phyloP scores from a whole-genome alignment of 495 filamentous ascomycete species.

The Aspergillus sparsus region DNA sequence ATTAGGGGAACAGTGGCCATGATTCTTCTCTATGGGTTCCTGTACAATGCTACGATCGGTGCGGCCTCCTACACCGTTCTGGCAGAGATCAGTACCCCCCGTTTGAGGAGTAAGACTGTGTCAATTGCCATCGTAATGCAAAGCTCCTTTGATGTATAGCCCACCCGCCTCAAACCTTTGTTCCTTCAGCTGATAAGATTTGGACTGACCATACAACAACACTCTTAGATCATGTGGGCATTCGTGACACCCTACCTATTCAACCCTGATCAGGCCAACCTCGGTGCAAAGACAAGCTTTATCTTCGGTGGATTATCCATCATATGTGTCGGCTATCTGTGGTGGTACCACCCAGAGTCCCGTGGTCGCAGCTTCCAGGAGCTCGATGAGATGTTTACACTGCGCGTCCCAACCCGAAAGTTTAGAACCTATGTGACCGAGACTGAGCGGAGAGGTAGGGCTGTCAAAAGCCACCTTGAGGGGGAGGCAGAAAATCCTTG shows the following conservation, averaged over 20 bases:
- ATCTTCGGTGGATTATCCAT: slow-evolving; percentile 15
- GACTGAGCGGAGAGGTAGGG: too few relatives aligned
- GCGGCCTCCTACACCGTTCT: slow-evolving; percentile 14
- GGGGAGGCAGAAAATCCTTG: too few relatives aligned
- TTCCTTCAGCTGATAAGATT: too few relatives aligned
- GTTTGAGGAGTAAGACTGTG: slow-evolving; percentile 13
- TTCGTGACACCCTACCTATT: slow-evolving; percentile 17
- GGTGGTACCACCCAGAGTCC: slow-evolving; percentile 17
- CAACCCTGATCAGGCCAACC: slow-evolving; percentile 17
- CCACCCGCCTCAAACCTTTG: too few relatives aligned
- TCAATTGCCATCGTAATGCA: slow-evolving; percentile 13
- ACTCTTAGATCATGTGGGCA: slow-evolving; percentile 19
- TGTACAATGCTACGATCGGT: slow-evolving; percentile 16
- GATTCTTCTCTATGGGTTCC: slow-evolving; percentile 16
- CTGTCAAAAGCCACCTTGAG: too few relatives aligned
- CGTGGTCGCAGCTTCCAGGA: slow-evolving; percentile 6
- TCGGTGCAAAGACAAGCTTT: slow-evolving; percentile 14
- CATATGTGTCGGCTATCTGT: slow-evolving; percentile 12
- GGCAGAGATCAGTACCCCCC: slow-evolving; percentile 10
- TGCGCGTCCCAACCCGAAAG: slow-evolving; percentile 12
- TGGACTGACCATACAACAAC: too few relatives aligned
- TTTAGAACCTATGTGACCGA: slow-evolving; percentile 14
- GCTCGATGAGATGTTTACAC: slow-evolving; percentile 18
- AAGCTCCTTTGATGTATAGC: slow-evolving; percentile 6
- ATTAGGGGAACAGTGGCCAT: slow-evolving; percentile 16